Evolutionary conservation across 768 basidiomycete species (phyloP), one percentile per base, ranked within the genome.

Genomic region (Boletus subcaerulescens): DNA sequence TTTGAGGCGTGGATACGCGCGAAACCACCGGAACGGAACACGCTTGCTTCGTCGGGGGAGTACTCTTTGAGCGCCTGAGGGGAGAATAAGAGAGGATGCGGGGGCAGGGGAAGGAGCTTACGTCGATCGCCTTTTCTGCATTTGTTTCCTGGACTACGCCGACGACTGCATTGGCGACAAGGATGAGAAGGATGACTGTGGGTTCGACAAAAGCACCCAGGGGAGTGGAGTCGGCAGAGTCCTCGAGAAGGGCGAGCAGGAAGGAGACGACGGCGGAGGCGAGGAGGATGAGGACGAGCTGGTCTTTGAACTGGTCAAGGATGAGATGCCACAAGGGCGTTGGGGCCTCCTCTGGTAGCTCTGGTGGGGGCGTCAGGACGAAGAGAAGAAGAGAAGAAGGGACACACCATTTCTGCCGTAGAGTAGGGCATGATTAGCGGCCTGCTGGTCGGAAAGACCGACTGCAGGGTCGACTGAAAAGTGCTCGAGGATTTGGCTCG

Each of bases 241-340:
- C 85, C 66, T 99, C 96, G 53, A 98, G 77, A 32, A 96, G 71
- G 9, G 96, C 96, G 39, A 99, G 78, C 14, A 95, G 77, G 72
- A 99, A 95, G 11, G 96, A 98, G 61, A 98, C 80, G 43, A 91
- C 86, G 13, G 96, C 96, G 2, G 94, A 97, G 3, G 82, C 94
- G 44, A 99, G 87, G 33, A 99, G 82, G 67, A 99, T 98, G 59
- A 99, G 86, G 40, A 99, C 96, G 29, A 99, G 84, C 72, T 97
- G 93, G 74, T 99, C 96, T 78, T 98, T 89, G 80, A 99, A 99
- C 74, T 99, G 96, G 62, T 97, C 94, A n/a, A 99, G 80, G 56
- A 99, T 88, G 56, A 98, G 85, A 67, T 92, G 82, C 92, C 93
- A 94, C 32, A 98, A 68, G 4, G 95, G 91, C 5, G 96, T 97